phyloP scores from a whole-genome alignment of 1,139 yeast genomes.

The Protomyces macrosporus region DNA sequence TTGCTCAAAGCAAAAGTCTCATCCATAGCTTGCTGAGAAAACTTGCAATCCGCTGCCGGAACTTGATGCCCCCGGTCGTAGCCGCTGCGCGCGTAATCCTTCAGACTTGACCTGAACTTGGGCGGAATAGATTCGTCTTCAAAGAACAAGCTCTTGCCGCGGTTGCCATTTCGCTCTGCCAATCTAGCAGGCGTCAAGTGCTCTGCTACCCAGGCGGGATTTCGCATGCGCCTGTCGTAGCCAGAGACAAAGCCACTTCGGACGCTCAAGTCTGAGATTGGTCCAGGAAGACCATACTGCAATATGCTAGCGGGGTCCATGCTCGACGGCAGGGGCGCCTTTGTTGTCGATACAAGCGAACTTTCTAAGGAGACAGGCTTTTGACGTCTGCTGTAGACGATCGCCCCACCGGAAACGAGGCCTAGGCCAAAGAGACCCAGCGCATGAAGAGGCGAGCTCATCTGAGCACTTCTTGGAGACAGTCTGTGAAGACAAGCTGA shows the following conservation, averaged over 20 bases:
- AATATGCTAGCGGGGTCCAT: conserved; percentile 45
- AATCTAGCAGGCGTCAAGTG: conserved; percentile 78
- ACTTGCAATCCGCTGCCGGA: conserved; percentile 97
- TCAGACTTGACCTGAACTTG: conserved; percentile 64
- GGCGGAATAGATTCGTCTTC: conserved; percentile 85
- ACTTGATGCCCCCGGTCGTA: conserved; percentile 82
- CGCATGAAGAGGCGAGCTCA: neutral
- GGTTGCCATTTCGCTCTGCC: conserved; percentile 46
- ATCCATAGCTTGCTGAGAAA: conserved; percentile 83
- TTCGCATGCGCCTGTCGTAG: conserved; percentile 75
- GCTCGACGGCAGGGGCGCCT: conserved; percentile 1
- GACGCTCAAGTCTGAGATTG: conserved; percentile 72
- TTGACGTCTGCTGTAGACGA: conserved; percentile 7
- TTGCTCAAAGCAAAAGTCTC: conserved; percentile 85
- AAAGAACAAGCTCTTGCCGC: conserved; percentile 72
- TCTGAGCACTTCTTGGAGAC: too few species aligned
- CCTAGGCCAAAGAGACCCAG: conserved; percentile 16
- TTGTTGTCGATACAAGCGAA: neutral
- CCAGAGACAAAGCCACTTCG: conserved; percentile 76
- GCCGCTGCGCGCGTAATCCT: conserved; percentile 90
- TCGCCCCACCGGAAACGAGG: conserved; percentile 16
- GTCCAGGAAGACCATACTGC: conserved; percentile 92
- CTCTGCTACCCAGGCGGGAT: conserved; percentile 86
- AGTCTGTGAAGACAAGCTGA: too few species aligned
- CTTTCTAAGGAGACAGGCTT: neutral